Conservation (phyloP, 495 filamentous ascomycete species). For the Jackrogersella multiformis region DNA sequence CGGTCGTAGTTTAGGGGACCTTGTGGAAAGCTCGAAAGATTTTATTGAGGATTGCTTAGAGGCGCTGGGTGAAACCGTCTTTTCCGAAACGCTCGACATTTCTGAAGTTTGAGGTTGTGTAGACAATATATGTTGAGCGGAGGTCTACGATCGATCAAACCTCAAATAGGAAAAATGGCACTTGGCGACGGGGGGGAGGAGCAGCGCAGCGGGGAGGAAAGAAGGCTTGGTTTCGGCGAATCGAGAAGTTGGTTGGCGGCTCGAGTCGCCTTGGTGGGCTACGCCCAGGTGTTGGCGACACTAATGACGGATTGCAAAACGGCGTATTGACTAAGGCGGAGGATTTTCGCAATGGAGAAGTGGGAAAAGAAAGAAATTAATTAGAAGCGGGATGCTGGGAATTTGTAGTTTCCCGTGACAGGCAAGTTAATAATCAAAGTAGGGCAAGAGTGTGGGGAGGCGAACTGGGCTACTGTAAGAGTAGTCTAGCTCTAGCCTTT, state of each 20-base stretch:
- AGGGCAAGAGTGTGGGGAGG: constrained; percentile 43
- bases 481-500: constrained; percentile 23
- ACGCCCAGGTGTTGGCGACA: constrained; percentile 45
- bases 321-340: constrained; percentile 29
- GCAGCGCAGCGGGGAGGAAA: constrained; percentile 27
- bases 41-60: constrained; percentile 59
- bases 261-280: constrained; percentile 47
- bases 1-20: constrained; percentile 52
- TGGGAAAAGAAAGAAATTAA: constrained; percentile 30
- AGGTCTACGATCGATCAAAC: constrained; percentile 17
- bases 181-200: constrained; percentile 43
- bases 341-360: constrained; percentile 22
- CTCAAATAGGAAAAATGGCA: constrained; percentile 37
- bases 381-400: constrained; percentile 39
- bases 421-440: constrained; percentile 43
- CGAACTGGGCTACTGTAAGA: constrained; percentile 27
- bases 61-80: constrained; percentile 50
- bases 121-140: constrained; percentile 3
- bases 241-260: constrained; percentile 40
- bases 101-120: constrained; percentile 13
- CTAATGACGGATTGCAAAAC: constrained; percentile 43
- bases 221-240: constrained; percentile 36
- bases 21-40: constrained; percentile 52
- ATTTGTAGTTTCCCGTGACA: constrained; percentile 48
- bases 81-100: constrained; percentile 49